Base-by-base conservation (phyloP, 176 grass and related monocot species). In the Oryza rufipogon region DNA sequence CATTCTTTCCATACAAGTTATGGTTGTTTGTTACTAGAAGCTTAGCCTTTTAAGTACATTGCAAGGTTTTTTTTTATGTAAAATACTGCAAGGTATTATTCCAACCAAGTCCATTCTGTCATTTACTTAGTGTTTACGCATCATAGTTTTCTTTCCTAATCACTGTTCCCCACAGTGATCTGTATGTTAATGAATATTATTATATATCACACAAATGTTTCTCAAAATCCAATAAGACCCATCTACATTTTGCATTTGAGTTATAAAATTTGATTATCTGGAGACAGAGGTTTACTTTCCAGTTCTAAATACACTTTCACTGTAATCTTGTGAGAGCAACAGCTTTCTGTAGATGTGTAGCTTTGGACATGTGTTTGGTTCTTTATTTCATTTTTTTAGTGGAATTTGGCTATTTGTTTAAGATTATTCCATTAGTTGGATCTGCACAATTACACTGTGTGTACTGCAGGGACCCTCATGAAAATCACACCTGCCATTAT, bases 151-250 rank as follows among this genome's bases (percentile, higher is more conserved):
- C 3, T 12, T 7, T 19, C 34, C 11, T 46, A 30, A 22, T 19
- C 74, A 4, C 26, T 64, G 6, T n/a, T 34, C 9, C 73, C 7
- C 61, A 44, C 34, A 11, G 22, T 46, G 70, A n/a, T 1, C 3
- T 7, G 10, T 74, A 5, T 74, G 14, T 64, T 14, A 64, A 20
- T 47, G 6, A 39, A 19, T 65, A 1, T 47, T 45, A 19, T 19
- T 64, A 23, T 83, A 63, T 17, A 46, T 19, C 2, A 66, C 0
- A 11, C 22, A 79, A 79, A 66, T 25, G 23, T 47, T 46, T 14
- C 12, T 66, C 12, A 30, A 79, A 79, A 66, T 66, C 13, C 76
- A 64, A 65, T 78, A 22, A 39, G 16, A 78, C 45, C 10, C 11
- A 6, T 46, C 12, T 15, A 4, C 36, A 78, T 64, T 64, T 64